phyloP scores from a whole-genome alignment of 1,284 basidiomycete species.

The Tremellales sp. region DNA sequence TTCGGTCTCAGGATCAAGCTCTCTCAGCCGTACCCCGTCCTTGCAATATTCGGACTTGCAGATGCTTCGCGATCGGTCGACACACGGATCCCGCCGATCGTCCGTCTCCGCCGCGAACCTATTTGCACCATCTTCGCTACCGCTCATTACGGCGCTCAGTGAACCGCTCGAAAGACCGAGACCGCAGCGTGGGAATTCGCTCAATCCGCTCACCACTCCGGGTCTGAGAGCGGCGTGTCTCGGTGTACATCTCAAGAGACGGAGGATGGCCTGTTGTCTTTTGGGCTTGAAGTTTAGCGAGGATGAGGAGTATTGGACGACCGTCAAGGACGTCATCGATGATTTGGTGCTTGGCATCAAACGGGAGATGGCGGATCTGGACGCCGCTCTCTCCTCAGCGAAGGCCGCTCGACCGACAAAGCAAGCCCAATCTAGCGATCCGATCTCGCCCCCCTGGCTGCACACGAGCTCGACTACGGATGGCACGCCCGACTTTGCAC shows the following conservation, averaged over 20 bases:
- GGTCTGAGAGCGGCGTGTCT: conserved; percentile 38
- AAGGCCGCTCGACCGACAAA: neutral
- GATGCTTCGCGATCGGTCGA: conserved; percentile 8
- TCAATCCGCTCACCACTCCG: conserved; percentile 35
- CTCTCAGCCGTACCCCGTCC: conserved; percentile 17
- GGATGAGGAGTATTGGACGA: conserved; percentile 27
- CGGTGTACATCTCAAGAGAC: conserved; percentile 36
- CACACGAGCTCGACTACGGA: neutral
- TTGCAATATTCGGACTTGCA: conserved; percentile 27
- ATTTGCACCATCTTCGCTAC: neutral
- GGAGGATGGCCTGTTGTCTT: conserved; percentile 39
- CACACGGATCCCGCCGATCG: conserved; percentile 8
- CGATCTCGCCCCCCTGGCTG: neutral
- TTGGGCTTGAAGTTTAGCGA: conserved; percentile 31
- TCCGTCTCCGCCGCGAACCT: neutral
- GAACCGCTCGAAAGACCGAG: too few species aligned
- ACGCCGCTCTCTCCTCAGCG: conserved; percentile 1
- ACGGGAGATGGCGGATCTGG: conserved; percentile 16
- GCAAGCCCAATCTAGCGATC: neutral
- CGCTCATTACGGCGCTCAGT: neutral
- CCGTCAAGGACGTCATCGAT: conserved; percentile 17
- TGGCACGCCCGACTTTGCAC: conserved; percentile 18
- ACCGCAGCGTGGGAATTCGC: conserved; percentile 4
- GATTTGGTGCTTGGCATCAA: conserved; percentile 16
- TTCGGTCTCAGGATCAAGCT: neutral